Evolutionary conservation across 2,329 filamentous ascomycete species (phyloP).

Genomic region (Beauveria brongniartii): DNA sequence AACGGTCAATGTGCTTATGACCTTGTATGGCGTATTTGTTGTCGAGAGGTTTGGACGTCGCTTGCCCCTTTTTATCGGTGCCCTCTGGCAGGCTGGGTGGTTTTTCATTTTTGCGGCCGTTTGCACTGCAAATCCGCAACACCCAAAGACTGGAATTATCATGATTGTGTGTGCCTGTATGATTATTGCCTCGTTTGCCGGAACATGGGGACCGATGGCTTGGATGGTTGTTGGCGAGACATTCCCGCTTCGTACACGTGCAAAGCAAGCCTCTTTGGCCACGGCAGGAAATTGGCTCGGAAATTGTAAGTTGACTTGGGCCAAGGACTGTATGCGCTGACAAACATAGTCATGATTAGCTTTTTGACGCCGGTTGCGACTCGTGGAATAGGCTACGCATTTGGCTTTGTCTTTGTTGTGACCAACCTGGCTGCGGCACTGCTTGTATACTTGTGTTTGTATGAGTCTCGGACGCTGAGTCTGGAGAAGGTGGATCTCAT

Average conservation of each 20-base stretch:
- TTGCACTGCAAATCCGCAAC: constrained; percentile 39
- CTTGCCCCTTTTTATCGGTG: constrained; percentile 56
- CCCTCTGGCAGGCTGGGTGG: constrained; percentile 59
- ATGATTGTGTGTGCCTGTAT: constrained; percentile 68
- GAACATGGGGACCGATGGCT: constrained; percentile 61
- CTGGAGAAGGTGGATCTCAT: constrained; percentile 67
- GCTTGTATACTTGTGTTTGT: constrained; percentile 62
- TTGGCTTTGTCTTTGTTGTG: constrained; percentile 58
- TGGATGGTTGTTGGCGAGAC: constrained; percentile 63
- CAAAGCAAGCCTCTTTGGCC: constrained; percentile 46
- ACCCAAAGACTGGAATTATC: constrained; percentile 47
- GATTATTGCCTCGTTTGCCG: constrained; percentile 65
- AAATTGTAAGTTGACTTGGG: constrained; percentile 37
- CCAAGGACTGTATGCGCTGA: constrained; percentile 11
- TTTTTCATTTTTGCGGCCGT: constrained; percentile 57
- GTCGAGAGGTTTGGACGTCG: constrained; percentile 63
- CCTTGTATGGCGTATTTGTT: constrained; percentile 59
- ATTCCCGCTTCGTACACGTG: constrained; percentile 50
- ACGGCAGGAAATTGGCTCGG: constrained; percentile 50
- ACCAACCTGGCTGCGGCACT: constrained; percentile 51
- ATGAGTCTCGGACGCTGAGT: constrained; percentile 55
- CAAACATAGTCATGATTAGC: constrained; percentile 45
- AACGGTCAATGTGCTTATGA: constrained; percentile 60
- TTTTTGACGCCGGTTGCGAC: constrained; percentile 63
- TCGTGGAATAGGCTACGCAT: constrained; percentile 50